These are phyloP conservation scores for Neurospora terricola DNA, from an alignment of 495 filamentous ascomycete species.

Conservation along the genomic window DNA sequence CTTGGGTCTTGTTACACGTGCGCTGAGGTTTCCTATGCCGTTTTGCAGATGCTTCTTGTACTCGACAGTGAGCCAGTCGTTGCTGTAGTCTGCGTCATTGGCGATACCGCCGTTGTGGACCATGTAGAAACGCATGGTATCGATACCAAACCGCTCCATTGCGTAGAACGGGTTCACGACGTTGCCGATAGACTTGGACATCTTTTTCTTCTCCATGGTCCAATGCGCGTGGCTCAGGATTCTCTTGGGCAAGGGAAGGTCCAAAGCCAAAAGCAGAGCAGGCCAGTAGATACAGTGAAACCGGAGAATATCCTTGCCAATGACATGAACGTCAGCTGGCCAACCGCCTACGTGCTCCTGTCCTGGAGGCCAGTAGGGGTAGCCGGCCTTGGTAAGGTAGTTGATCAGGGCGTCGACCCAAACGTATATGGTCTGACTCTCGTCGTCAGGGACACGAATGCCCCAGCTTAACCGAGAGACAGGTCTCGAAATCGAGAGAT, in stretches of 20 bases:
- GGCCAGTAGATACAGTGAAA: constrained; percentile 99
- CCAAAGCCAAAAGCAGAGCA: constrained; percentile 83
- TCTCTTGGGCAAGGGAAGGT: constrained; percentile 69
- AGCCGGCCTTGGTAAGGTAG: constrained; percentile 80
- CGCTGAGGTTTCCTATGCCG: constrained; percentile 68
- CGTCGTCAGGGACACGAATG: constrained; percentile 77
- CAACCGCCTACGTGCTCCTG: constrained; percentile 49
- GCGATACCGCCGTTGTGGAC: constrained; percentile 62
- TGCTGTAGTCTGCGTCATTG: constrained; percentile 76
- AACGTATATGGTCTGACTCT: constrained; percentile 87
- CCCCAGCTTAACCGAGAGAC: constrained; percentile 74
- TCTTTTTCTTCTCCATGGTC: constrained; percentile 82
- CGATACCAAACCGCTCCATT: constrained; percentile 76
- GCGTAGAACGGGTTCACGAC: constrained; percentile 94
- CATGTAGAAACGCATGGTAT: constrained; percentile 82
- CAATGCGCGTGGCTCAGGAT: constrained; percentile 89
- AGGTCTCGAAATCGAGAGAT: constrained; percentile 85
- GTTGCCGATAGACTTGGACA: constrained; percentile 92
- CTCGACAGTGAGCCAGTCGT: constrained; percentile 57
- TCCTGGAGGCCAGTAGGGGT: constrained; percentile 63
- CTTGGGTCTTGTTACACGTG: constrained; percentile 57
- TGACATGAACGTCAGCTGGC: constrained; percentile 86
- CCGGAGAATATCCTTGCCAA: constrained; percentile 92
- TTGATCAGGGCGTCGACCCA: constrained; percentile 96
- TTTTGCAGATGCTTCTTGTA: constrained; percentile 71